Evolutionary conservation across 345 rosid genomes (phyloP).

Genomic region (Syzygium jambos): DNA sequence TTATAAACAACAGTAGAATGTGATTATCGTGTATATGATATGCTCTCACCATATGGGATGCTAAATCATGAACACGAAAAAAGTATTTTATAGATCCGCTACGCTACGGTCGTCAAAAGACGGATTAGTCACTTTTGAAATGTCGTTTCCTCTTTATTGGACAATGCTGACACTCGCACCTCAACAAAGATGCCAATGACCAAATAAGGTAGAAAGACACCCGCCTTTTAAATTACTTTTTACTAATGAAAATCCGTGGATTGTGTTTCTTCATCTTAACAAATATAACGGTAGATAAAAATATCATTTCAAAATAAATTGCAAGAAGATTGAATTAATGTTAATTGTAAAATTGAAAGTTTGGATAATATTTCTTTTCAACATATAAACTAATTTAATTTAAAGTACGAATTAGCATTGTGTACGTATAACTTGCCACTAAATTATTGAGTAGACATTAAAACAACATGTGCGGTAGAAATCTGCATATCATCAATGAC

Average conservation of each 20-base stretch:
- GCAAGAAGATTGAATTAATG: neutral
- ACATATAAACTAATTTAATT: neutral
- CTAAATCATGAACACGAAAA: neutral
- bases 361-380: neutral
- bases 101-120: neutral
- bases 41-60: neutral
- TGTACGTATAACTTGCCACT: too few relatives aligned
- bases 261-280: neutral
- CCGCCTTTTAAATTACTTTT: neutral
- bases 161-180: neutral
- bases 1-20: neutral
- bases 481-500: too few relatives aligned
- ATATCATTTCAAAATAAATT: neutral
- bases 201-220: neutral
- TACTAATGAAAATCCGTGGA: neutral
- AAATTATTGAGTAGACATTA: neutral
- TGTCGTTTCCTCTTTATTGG: neutral
- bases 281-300: neutral
- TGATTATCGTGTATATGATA: neutral
- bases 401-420: neutral
- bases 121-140: neutral
- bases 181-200: neutral
- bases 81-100: neutral
- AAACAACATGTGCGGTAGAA: neutral
- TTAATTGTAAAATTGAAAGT: neutral